phyloP scores from a whole-genome alignment of 2,329 filamentous ascomycete species.

The Aspergillus calidoustus region DNA sequence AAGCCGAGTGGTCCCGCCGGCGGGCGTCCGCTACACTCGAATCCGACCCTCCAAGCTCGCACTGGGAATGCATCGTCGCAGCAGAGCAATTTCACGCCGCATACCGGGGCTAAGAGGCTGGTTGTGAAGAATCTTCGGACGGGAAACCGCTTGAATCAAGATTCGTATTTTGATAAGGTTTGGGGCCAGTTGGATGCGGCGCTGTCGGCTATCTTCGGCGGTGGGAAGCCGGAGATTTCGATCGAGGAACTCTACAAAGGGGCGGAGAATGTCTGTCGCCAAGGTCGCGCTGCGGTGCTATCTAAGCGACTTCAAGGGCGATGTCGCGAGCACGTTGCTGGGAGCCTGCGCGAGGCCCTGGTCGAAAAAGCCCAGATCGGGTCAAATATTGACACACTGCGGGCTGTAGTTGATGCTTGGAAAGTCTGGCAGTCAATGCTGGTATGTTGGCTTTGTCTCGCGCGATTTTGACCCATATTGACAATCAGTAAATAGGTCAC shows the following conservation, averaged over 20 bases:
- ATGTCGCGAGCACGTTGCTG: slow-evolving; percentile 67
- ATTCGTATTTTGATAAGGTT: slow-evolving; percentile 76
- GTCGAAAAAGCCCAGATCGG: slow-evolving; percentile 58
- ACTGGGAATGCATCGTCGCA: slow-evolving; percentile 39
- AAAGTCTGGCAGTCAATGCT: slow-evolving; percentile 76
- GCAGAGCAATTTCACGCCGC: slow-evolving; percentile 67
- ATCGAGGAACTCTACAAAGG: slow-evolving; percentile 87
- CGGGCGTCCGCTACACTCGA: slow-evolving; percentile 39
- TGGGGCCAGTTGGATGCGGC: slow-evolving; percentile 76
- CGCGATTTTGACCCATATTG: neutral
- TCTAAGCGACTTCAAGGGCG: slow-evolving; percentile 68
- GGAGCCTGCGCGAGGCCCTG: slow-evolving; percentile 62
- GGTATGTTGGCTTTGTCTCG: slow-evolving; percentile 52
- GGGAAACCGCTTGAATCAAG: slow-evolving; percentile 66
- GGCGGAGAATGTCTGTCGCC: slow-evolving; percentile 88
- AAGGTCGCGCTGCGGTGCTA: slow-evolving; percentile 71
- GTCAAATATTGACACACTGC: slow-evolving; percentile 68
- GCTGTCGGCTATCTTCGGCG: slow-evolving; percentile 72
- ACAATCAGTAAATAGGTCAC: slow-evolving; percentile 58
- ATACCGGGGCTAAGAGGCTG: slow-evolving; percentile 79
- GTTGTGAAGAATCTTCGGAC: slow-evolving; percentile 90
- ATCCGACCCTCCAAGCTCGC: slow-evolving; percentile 26
- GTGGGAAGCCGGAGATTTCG: slow-evolving; percentile 68
- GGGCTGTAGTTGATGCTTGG: slow-evolving; percentile 68
- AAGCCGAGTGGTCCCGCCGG: slow-evolving; percentile 51